These are phyloP conservation scores for Paraglomus occultum DNA, from an alignment of 192 early-diverging fungal species.

Conservation along the genomic window DNA sequence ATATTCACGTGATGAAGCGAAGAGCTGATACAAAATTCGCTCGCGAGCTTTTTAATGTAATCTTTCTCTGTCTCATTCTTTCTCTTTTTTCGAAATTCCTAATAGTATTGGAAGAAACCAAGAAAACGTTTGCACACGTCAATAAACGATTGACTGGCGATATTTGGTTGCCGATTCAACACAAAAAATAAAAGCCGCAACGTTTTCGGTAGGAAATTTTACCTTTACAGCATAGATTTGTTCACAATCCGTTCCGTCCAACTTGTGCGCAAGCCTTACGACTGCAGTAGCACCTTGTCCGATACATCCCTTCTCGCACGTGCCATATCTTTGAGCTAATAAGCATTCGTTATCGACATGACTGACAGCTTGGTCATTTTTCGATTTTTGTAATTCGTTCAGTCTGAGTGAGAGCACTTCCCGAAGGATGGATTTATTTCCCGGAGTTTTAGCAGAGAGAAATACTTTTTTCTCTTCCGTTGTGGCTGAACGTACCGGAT, in stretches of 20 bases:
- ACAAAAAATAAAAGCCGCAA: no score
- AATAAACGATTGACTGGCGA: no score
- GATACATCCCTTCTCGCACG: constrained; percentile 70
- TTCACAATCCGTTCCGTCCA: constrained; percentile 57
- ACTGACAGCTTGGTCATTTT: background rate
- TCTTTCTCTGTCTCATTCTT: constrained; percentile 89
- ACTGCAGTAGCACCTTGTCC: constrained; percentile 91
- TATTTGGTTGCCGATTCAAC: no score
- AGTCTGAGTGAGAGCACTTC: constrained; percentile 28
- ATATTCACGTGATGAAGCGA: constrained; percentile 88
- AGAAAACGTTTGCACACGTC: no score
- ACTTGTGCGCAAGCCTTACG: constrained; percentile 80
- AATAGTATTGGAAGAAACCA: background rate
- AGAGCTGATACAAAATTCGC: constrained; percentile 95
- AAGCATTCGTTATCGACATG: constrained; percentile 33
- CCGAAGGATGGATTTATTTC: constrained; percentile 2
- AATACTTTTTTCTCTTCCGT: background rate
- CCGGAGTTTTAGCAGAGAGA: background rate
- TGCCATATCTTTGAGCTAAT: constrained; percentile 80
- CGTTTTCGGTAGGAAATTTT: background rate
- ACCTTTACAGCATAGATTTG: constrained; percentile 83
- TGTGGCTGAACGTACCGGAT: background rate
- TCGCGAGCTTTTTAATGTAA: constrained; percentile 92
- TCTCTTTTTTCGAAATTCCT: constrained; percentile 81
- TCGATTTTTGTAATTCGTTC: background rate